phyloP scores from a whole-genome alignment of 2,329 filamentous ascomycete species.

The Lachnellula suecica region DNA sequence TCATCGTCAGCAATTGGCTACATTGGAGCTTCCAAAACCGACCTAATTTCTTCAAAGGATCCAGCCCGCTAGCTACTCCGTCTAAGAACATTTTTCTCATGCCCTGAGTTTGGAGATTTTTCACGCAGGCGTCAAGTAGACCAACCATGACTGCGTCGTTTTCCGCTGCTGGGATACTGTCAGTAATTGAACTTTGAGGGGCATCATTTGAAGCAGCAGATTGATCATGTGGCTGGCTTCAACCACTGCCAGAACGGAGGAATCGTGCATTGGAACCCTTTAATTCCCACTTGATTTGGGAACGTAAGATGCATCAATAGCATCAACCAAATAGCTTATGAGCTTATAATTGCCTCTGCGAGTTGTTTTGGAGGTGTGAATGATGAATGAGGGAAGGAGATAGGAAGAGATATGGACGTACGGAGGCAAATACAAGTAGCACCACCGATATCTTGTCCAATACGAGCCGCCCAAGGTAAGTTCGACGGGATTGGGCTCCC shows the following conservation, averaged over 20 bases:
- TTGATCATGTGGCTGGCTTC: neutral
- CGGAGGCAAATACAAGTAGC: constrained; percentile 62
- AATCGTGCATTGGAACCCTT: too few relatives aligned
- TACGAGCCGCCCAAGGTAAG: constrained; percentile 53
- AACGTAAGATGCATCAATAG: neutral
- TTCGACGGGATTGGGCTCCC: constrained; percentile 48
- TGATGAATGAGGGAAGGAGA: neutral
- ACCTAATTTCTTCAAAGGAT: constrained; percentile 53
- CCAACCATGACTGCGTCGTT: constrained; percentile 51
- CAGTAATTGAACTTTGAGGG: too few relatives aligned
- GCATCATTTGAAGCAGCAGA: too few relatives aligned
- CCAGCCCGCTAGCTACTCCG: constrained; percentile 49
- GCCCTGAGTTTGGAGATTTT: constrained; percentile 45
- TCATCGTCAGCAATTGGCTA: constrained; percentile 6
- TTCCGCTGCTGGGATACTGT: constrained; percentile 12
- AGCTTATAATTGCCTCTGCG: neutral
- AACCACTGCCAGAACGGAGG: too few relatives aligned
- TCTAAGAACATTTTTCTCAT: constrained; percentile 57
- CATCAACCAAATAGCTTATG: neutral
- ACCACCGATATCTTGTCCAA: constrained; percentile 53
- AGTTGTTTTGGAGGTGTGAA: neutral
- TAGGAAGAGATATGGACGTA: constrained; percentile 34
- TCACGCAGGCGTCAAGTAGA: constrained; percentile 52
- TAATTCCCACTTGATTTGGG: neutral
- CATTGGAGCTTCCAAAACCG: constrained; percentile 24